These are phyloP conservation scores for Spathaspora gorwiae DNA, from an alignment of 805 yeast species.

Conservation along the genomic window DNA sequence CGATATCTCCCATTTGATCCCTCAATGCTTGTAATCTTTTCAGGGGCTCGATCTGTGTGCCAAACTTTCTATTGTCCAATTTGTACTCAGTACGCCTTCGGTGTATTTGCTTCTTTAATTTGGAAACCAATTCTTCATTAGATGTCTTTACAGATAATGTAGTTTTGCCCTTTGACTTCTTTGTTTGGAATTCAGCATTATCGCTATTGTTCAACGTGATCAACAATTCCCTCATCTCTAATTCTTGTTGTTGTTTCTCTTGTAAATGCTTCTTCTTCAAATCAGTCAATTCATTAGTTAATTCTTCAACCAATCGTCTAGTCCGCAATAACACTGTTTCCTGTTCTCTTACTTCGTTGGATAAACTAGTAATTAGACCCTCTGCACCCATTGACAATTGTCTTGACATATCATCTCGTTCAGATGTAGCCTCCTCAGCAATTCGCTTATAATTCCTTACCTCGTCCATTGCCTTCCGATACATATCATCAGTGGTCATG, in stretches of 20 bases:
- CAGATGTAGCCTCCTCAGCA: conserved; percentile 55
- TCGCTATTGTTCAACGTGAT: conserved; percentile 50
- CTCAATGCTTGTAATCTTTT: conserved; percentile 69
- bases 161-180: conserved; percentile 28
- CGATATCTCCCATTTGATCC: conserved; percentile 80
- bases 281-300: conserved; percentile 60
- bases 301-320: conserved; percentile 56
- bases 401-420: conserved; percentile 56
- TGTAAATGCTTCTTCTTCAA: conserved; percentile 52
- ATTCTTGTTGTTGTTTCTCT: conserved; percentile 72
- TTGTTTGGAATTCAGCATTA: conserved; percentile 28
- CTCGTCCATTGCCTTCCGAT: conserved; percentile 60
- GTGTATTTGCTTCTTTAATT: conserved; percentile 42
- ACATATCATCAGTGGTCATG: conserved; percentile 81
- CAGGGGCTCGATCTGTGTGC: conserved; percentile 66
- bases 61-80: conserved; percentile 43
- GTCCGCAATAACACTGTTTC: conserved; percentile 54
- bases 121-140: conserved; percentile 34
- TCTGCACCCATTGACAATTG: conserved; percentile 75
- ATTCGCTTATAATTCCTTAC: conserved; percentile 47
- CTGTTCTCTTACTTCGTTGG: conserved; percentile 60
- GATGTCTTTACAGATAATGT: conserved; percentile 32
- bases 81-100: conserved; percentile 44
- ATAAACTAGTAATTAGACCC: conserved; percentile 58
- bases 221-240: conserved; percentile 70